Conservation (phyloP, 352 stramenopile genomes). For the Globisporangium nodosum region DNA sequence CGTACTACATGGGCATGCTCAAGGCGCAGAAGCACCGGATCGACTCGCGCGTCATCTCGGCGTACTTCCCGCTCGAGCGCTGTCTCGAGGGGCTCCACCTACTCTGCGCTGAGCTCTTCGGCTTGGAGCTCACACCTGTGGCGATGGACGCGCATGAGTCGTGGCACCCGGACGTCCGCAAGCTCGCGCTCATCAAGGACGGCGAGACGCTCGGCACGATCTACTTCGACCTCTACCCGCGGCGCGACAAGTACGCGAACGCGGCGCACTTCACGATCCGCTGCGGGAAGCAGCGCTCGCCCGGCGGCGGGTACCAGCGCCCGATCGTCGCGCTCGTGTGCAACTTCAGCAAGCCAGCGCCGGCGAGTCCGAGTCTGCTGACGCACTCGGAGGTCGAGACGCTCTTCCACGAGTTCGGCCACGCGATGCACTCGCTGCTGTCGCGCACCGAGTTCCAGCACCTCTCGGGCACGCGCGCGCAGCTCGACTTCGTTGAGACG, state of each 20-base stretch:
- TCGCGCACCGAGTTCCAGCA: conserved; percentile 97
- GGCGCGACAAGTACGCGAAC: conserved; percentile 82
- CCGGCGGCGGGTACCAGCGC: conserved; percentile 79
- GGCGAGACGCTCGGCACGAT: conserved; percentile 82
- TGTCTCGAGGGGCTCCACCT: conserved; percentile 89
- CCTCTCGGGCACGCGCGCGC: conserved; percentile 91
- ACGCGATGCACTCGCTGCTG: conserved; percentile 96
- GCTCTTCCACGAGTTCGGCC: conserved; percentile 95
- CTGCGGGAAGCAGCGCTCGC: conserved; percentile 77
- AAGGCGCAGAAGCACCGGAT: conserved; percentile 69
- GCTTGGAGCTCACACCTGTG: conserved; percentile 80
- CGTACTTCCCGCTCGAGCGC: conserved; percentile 90
- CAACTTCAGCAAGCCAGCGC: conserved; percentile 83
- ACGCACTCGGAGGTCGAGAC: conserved; percentile 93
- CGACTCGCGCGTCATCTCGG: conserved; percentile 71
- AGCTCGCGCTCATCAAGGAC: conserved; percentile 81
- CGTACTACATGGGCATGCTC: conserved; percentile 91
- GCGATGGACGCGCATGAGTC: conserved; percentile 75
- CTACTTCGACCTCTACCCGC: conserved; percentile 94
- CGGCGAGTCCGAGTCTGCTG: conserved; percentile 61
- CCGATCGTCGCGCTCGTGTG: conserved; percentile 93
- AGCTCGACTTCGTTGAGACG: conserved; percentile 94
- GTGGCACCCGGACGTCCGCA: conserved; percentile 87
- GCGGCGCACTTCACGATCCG: conserved; percentile 96
- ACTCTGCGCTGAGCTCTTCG: conserved; percentile 89